Base-by-base conservation (phyloP, 495 filamentous ascomycete genomes). In the Podospora sp. region DNA sequence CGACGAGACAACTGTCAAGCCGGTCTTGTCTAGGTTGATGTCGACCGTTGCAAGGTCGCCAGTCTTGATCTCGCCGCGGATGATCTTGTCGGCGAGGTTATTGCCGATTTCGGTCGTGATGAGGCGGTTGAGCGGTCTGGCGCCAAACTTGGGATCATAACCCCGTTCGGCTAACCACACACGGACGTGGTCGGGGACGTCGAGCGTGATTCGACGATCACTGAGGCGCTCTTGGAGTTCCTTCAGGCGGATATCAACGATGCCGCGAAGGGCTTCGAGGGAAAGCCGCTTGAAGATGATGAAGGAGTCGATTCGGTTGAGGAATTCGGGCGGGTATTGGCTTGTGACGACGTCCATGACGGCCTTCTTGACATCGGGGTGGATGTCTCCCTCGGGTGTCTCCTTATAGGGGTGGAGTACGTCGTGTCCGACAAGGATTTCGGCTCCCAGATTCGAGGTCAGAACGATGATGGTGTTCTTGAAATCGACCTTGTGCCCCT, bases 401-500 rank as follows among this genome's bases (percentile, higher is more conserved):
- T 91, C 84, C 62, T 86, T 84, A 73, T 89, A 85, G 0, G 81
- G 83, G 71, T 85, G 83, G 29, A 85, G 68, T 6, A 79, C 77
- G 66, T 90, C 80, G 35, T 83, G 82, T 46, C 83, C 86, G 40
- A 92, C 85, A 4, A 93, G 85, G 58, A 91, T 88, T 27, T 92
- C 84, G 6, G 90, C 89, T 72, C 94, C 91, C 49, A 99, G 88
- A 76, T 99, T 99, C 27, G 92, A 96, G 0, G 95, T 97, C 40
- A 99, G 83, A 0, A 98, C 94, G 71, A 99, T 97, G 68, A 98
- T 89, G 18, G 94, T 97, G 75, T 97, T 97, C 35, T 92, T 84
- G 82, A 98, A 98, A 75, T 98, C 95, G 57, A 99, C 88, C 72
- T 93, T 96, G 79, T 97, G 95, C 40, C 95, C 95, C 76, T 98